These are phyloP conservation scores for Penicillium crustosum DNA, from an alignment of 2,329 filamentous ascomycete species.

Conservation along the genomic window DNA sequence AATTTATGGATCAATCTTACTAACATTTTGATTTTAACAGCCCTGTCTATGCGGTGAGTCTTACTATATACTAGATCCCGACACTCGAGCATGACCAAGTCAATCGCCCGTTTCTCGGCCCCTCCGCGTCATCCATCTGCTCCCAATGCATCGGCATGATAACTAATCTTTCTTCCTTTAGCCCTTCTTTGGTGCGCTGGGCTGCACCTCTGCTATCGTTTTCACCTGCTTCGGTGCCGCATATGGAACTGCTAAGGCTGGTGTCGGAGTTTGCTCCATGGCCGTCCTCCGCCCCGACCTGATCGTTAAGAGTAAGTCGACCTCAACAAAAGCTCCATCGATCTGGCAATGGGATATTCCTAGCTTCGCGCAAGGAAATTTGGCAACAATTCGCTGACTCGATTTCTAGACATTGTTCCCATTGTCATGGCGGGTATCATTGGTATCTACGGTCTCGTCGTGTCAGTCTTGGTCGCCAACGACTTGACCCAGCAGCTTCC, in stretches of 20 bases:
- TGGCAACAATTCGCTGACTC: slow-evolving; percentile 16
- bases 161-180: slow-evolving; percentile 35
- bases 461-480: slow-evolving; percentile 83
- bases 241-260: slow-evolving; percentile 98
- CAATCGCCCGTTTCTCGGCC: slow-evolving; percentile 11
- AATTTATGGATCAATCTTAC: slow-evolving; percentile 12
- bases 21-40: slow-evolving; percentile 52
- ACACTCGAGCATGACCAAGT: slow-evolving; percentile 14
- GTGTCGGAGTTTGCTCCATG: slow-evolving; percentile 97
- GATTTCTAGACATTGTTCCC: slow-evolving; percentile 81
- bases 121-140: slow-evolving; percentile 7
- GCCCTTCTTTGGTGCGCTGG: slow-evolving; percentile 97
- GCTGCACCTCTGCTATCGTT: slow-evolving; percentile 90
- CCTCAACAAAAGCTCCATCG: not conserved
- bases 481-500: slow-evolving; percentile 69
- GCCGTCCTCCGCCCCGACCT: slow-evolving; percentile 96
- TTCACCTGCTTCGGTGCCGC: slow-evolving; percentile 96
- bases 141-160: slow-evolving; percentile 1
- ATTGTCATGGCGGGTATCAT: slow-evolving; percentile 99
- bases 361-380: not conserved
- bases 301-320: slow-evolving; percentile 93
- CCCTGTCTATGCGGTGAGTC: slow-evolving; percentile 98
- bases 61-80: slow-evolving; percentile 15
- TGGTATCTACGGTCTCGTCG: slow-evolving; percentile 94
- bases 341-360: slow-evolving; percentile 13